These are phyloP conservation scores for Hanseniaspora vineae DNA, from an alignment of 805 yeast species.

Conservation along the genomic window DNA sequence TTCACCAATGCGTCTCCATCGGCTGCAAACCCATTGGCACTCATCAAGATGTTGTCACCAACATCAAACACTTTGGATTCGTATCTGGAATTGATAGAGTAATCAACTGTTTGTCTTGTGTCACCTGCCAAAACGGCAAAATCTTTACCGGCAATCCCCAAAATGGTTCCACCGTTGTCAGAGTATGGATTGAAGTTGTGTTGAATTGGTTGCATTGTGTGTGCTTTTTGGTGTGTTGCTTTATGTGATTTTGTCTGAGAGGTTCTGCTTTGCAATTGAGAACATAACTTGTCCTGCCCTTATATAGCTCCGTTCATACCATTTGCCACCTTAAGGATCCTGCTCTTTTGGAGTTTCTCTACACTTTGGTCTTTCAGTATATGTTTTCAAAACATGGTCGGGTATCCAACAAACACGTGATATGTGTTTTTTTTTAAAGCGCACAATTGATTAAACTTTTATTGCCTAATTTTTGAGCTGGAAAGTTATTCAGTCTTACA, in stretches of 20 bases:
- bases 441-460: too few species aligned
- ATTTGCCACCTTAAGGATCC: neutral
- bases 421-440: too few species aligned
- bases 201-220: slow-evolving; percentile 48
- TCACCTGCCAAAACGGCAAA: slow-evolving; percentile 96
- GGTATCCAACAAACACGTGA: too few species aligned
- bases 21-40: slow-evolving; percentile 95
- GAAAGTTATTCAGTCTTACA: too few species aligned
- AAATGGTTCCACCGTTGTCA: slow-evolving; percentile 93
- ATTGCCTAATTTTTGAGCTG: too few species aligned
- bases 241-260: too few species aligned
- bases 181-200: slow-evolving; percentile 88
- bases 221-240: too few species aligned
- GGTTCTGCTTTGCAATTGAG: too few species aligned
- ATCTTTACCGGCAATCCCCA: slow-evolving; percentile 96
- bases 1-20: slow-evolving; percentile 81
- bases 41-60: slow-evolving; percentile 76
- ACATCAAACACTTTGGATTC: slow-evolving; percentile 82
- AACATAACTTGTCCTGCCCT: too few species aligned
- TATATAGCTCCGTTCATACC: neutral
- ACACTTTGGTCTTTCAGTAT: too few species aligned
- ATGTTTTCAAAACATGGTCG: too few species aligned
- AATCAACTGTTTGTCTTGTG: slow-evolving; percentile 93
- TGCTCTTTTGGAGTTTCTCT: too few species aligned
- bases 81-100: slow-evolving; percentile 79